Evolutionary conservation across 225 moss, liverwort and hornwort species (phyloP).

Genomic region (Climacium dendroides): DNA sequence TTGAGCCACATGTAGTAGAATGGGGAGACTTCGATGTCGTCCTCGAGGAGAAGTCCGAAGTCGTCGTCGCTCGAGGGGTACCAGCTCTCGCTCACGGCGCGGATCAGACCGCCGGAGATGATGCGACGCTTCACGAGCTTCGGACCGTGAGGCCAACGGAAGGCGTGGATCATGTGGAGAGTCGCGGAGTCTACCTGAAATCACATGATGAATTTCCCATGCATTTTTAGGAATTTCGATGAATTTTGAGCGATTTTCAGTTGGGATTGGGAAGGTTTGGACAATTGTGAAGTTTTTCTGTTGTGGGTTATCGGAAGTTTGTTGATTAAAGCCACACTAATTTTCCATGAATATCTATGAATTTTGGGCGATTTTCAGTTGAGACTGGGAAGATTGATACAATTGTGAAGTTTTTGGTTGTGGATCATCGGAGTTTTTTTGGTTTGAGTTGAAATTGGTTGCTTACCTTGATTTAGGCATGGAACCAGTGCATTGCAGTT

Average conservation of each 20-base stretch:
- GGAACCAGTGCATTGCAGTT: not conserved
- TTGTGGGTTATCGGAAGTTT: not conserved
- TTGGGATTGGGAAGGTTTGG: too few species aligned
- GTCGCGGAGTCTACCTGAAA: constrained; percentile 48
- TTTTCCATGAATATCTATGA: not conserved
- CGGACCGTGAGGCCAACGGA: constrained; percentile 65
- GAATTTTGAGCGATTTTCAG: not conserved
- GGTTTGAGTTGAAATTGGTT: not conserved
- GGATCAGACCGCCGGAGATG: constrained; percentile 83
- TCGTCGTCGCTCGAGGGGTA: constrained; percentile 78
- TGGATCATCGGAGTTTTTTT: not conserved
- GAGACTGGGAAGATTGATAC: not conserved
- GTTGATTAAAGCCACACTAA: not conserved
- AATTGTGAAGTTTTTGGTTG: not conserved
- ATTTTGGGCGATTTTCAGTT: not conserved
- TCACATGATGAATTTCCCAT: too few species aligned
- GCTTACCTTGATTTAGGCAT: not conserved
- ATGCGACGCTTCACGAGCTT: constrained; percentile 68
- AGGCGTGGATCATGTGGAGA: constrained; percentile 40
- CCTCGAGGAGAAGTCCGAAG: constrained; percentile 78
- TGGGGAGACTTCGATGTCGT: constrained; percentile 94
- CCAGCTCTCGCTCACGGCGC: constrained; percentile 99
- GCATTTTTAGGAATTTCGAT: not conserved
- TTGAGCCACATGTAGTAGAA: constrained; percentile 99
- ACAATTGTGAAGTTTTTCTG: not conserved